A percentile compares a stretch with the other conserved stretches of the same genome.
Evolutionary conservation across 2,329 filamentous ascomycete species (phyloP).

Genomic region (Penicillium italicum): DNA sequence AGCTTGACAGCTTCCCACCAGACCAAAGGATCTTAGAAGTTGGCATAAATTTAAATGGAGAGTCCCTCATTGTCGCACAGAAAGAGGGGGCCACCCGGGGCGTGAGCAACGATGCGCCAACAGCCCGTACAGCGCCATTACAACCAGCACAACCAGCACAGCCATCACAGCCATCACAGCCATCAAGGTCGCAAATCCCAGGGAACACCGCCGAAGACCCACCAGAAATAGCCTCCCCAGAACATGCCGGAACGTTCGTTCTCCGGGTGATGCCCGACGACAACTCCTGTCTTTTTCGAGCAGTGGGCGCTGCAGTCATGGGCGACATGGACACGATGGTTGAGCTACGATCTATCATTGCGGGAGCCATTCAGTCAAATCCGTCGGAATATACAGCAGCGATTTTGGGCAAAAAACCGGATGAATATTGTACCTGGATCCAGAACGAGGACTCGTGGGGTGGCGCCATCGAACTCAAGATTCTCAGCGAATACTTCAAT

Average conservation of each 20-base stretch:
- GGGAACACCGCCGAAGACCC: slow-evolving; percentile 52
- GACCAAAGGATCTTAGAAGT: slow-evolving; percentile 53
- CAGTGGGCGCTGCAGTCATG: slow-evolving; percentile 76
- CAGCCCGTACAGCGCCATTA: not conserved
- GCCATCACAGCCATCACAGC: slow-evolving; percentile 22
- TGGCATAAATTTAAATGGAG: slow-evolving; percentile 61
- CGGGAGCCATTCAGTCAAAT: slow-evolving; percentile 70
- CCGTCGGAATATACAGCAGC: slow-evolving; percentile 70
- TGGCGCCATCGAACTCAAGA: slow-evolving; percentile 83
- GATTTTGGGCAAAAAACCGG: slow-evolving; percentile 68
- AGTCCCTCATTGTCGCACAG: slow-evolving; percentile 63
- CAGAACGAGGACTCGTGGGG: slow-evolving; percentile 80
- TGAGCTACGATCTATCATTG: slow-evolving; percentile 72
- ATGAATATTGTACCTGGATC: slow-evolving; percentile 78
- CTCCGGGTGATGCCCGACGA: slow-evolving; percentile 95
- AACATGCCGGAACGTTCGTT: slow-evolving; percentile 58
- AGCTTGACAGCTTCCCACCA: slow-evolving; percentile 53
- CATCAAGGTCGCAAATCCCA: slow-evolving; percentile 43
- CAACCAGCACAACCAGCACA: slow-evolving; percentile 10
- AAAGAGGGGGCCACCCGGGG: slow-evolving; percentile 33
- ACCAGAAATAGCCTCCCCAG: slow-evolving; percentile 58
- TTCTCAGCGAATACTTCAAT: slow-evolving; percentile 78
- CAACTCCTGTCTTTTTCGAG: slow-evolving; percentile 90
- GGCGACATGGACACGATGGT: slow-evolving; percentile 63
- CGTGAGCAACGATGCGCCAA: not conserved